Conservation (phyloP, 129 eudicot genomes). For the Tagetes patula region DNA sequence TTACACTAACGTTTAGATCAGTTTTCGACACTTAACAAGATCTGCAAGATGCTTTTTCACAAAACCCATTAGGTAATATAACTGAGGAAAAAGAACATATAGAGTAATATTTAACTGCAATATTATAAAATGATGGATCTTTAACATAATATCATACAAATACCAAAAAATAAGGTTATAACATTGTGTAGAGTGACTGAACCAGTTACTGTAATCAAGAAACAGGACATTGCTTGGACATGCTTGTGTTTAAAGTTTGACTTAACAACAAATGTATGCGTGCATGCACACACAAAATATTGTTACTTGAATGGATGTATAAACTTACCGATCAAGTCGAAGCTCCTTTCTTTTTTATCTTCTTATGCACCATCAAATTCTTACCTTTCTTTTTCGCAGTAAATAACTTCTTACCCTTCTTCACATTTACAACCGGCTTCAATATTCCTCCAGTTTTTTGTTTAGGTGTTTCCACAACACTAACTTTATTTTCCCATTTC, state of each 20-base stretch:
- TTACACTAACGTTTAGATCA: neutral
- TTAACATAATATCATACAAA: neutral
- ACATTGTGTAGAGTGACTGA: neutral
- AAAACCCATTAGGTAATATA: neutral
- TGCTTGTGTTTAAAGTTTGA: neutral
- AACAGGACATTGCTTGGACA: neutral
- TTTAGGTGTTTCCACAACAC: slow-evolving; percentile 15
- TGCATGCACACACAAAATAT: neutral
- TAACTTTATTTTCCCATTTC: slow-evolving; percentile 37
- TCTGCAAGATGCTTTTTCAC: neutral
- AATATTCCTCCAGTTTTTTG: slow-evolving; percentile 19
- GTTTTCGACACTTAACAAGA: neutral
- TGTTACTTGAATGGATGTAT: slow-evolving; percentile 3
- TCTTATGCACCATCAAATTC: slow-evolving; percentile 27
- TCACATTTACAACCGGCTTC: slow-evolving; percentile 20
- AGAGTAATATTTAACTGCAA: neutral
- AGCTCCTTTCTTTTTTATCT: slow-evolving; percentile 27
- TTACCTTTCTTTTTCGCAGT: slow-evolving; percentile 24
- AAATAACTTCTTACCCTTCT: slow-evolving; percentile 31
- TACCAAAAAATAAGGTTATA: neutral
- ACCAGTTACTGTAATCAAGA: neutral
- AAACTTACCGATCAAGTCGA: slow-evolving; percentile 20
- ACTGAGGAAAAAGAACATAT: neutral
- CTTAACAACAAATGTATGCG: neutral
- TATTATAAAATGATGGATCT: neutral